Evolutionary conservation across 331 rosid species (phyloP), one percentile per base, ranked within the genome.

Genomic region (Quercus tomentella): DNA sequence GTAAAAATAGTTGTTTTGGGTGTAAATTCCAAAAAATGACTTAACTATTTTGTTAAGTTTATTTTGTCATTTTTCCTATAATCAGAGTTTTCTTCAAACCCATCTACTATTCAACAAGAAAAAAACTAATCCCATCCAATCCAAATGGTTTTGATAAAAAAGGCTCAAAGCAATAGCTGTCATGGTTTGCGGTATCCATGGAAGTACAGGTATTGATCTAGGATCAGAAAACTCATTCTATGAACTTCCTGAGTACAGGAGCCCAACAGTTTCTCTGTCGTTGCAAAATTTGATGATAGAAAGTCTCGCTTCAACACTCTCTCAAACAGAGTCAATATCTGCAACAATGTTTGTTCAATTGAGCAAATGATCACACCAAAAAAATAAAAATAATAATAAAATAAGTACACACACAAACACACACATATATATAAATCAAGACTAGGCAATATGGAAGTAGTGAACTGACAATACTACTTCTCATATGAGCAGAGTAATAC

Each of bases 121-220:
- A 28, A 28, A 28, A 28, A 28, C 30, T 28, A 28, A 28, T 28
- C 30, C 6, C 6, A 4, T 31, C 35, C 35, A 31, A 31, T 31
- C 35, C 35, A 31, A 4, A 31, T 31, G 35, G 35, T 31, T 31
- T 31, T 31, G 35, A 4, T 93, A 98, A 61, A 84, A 90, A 75
- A 93, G 89, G 81, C 99, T 86, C 78, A 96, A 81, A 80, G 94
- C 89, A 83, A 96, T 82, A 74, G 97, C 99, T 60, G 98, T 93
- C 69, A 88, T 82, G 55, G 96, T 96, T 80, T 81, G 90, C 60
- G 99, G 98, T 57, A 96, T 82, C 99, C 98, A 96, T 3, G 30
- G 30, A 28, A 28, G 30, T 28, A 3, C 30, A 28, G 30, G 30
- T 28, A 28, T 28, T 28, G 30, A 28, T 28, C 30, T 28, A 28